phyloP scores from a whole-genome alignment of 139 green algal species.

The Yamagishiella unicocca region DNA sequence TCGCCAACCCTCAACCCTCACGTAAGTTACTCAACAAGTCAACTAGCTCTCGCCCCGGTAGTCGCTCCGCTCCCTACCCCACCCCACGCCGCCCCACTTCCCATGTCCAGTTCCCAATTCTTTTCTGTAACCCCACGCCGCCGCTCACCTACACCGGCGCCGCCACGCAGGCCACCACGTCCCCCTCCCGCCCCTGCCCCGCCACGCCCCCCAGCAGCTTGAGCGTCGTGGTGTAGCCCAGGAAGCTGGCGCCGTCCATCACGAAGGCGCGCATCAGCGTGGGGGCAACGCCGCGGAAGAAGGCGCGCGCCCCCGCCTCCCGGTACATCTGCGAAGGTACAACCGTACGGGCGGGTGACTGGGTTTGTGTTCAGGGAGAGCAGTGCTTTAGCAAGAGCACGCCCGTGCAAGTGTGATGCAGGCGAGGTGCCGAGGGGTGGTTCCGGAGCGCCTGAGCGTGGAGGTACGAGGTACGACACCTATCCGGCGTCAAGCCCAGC shows the following conservation, averaged over 20 bases:
- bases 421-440: no score
- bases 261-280: constrained; percentile 74
- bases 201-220: not conserved
- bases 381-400: no score
- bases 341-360: not conserved
- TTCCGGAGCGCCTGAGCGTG: no score
- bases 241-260: constrained; percentile 52
- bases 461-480: no score
- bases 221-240: constrained; percentile 47
- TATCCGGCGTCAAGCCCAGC: no score
- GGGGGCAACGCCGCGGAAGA: constrained; percentile 67
- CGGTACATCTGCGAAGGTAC: constrained; percentile 21
- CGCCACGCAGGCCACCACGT: not conserved
- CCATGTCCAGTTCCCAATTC: not conserved
- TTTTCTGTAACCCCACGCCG: not conserved
- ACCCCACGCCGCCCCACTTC: no score
- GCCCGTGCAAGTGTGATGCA: no score
- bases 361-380: not conserved
- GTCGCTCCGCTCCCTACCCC: no score
- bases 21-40: no score
- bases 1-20: no score
- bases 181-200: not conserved
- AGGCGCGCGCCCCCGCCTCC: constrained; percentile 59
- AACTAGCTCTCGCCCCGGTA: no score
- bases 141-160: not conserved